phyloP scores from a whole-genome alignment of 2,329 filamentous ascomycete species.

The Fusarium sp. region DNA sequence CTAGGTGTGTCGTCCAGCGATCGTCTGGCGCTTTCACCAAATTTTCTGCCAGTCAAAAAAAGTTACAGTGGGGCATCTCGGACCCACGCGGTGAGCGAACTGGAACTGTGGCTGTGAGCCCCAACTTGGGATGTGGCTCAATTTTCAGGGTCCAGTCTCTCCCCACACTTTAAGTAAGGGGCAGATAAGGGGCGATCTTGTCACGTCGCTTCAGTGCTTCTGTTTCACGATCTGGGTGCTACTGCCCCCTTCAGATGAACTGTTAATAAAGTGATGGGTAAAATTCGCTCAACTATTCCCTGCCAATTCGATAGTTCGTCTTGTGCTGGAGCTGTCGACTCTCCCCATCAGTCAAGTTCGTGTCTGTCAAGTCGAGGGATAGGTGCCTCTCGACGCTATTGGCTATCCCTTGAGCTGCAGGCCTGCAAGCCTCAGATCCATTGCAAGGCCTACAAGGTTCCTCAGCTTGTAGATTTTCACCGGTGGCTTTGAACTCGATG shows the following conservation, averaged over 20 bases:
- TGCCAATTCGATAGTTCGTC: slow-evolving; percentile 16
- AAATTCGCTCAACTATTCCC: not conserved
- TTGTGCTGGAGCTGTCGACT: slow-evolving; percentile 1
- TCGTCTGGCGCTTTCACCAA: slow-evolving; percentile 36
- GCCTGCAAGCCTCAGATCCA: slow-evolving; percentile 28
- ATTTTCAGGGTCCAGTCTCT: slow-evolving; percentile 37
- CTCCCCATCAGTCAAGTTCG: slow-evolving; percentile 31
- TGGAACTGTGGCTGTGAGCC: slow-evolving; percentile 30
- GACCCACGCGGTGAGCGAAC: slow-evolving; percentile 33
- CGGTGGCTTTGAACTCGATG: slow-evolving; percentile 14
- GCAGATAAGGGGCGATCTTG: slow-evolving; percentile 38
- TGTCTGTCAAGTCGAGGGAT: slow-evolving; percentile 28
- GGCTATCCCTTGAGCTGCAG: slow-evolving; percentile 32
- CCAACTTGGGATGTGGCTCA: slow-evolving; percentile 32
- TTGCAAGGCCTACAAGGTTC: slow-evolving; percentile 18
- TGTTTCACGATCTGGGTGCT: slow-evolving; percentile 34
- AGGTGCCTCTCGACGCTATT: slow-evolving; percentile 25
- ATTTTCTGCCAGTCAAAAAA: slow-evolving; percentile 47
- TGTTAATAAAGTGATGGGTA: slow-evolving; percentile 1
- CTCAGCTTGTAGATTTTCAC: slow-evolving; percentile 15
- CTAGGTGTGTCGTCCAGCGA: slow-evolving; percentile 19
- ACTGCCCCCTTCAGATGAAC: slow-evolving; percentile 20
- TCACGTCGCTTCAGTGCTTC: slow-evolving; percentile 32
- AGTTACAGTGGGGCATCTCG: slow-evolving; percentile 29
- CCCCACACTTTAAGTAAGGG: slow-evolving; percentile 40